Evolutionary conservation across 2,329 filamentous ascomycete species (phyloP), one percentile per base, ranked within the genome.

Genomic region (Gliomastix tumulicola): DNA sequence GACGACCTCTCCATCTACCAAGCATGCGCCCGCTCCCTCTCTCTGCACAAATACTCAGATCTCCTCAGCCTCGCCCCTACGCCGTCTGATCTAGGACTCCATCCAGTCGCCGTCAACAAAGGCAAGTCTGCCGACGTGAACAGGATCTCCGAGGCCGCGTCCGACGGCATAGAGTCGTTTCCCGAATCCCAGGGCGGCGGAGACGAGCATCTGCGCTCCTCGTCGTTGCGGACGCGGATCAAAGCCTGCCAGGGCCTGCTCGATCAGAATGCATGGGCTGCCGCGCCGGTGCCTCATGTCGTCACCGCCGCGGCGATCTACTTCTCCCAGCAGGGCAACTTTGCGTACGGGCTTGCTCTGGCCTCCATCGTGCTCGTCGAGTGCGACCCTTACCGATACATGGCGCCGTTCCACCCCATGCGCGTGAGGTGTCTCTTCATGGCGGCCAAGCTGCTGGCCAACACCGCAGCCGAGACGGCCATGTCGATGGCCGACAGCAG

Each of bases 1-100:
- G 53, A 65, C 12, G 62, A 79, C 44, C 54, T 78, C 17, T 68
- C 72, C 39, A 60, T 74, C 31, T 79, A 79, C 45, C 61, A 76
- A 39, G 66, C 70, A 21, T 70, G 65, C 49, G 55, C 60, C 36
- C 35, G 27, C 3, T 68, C 62, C 11, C 61, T 65, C 3, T 48
- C 56, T 38, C 45, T 69, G 9, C 44, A 56, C n/a, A n/a, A n/a
- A n/a, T n/a, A n/a, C 56, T 72, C 38, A 73, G n/a, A 75, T 48
- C 47, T 46, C 2, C 54, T 63, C 44, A 71, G 68, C 39, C 20
- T 76, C 15, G 56, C 63, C 13, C 59, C 66, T 3, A 60, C 71
- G 40, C 34, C 65, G 2, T 45, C 46, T 21, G 47, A 49, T 35
- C 45, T 58, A 21, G 44, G 42, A 12, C 38, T 42, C 3, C 57